A percentile compares a stretch with the other conserved stretches of the same genome.
These are phyloP conservation scores for Phlyctochytrium arcticum DNA, from an alignment of 192 early-diverging fungal genomes.

Conservation along the genomic window DNA sequence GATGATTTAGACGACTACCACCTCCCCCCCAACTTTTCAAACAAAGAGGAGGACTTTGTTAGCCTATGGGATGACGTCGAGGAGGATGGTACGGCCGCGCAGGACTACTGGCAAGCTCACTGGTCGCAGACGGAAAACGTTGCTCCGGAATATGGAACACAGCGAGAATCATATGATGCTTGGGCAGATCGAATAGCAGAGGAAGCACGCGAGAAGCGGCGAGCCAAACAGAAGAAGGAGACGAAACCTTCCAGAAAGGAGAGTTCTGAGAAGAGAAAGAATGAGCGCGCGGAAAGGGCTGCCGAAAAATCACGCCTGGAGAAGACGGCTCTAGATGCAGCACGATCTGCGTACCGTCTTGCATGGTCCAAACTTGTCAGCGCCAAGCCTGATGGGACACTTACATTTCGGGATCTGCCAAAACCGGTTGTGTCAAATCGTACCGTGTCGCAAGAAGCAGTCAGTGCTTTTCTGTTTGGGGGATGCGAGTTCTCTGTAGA, in stretches of 20 bases:
- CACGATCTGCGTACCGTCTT: background rate
- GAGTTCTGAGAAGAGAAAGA: too few species aligned
- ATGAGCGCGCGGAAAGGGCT: background rate
- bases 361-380: background rate
- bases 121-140: slow-evolving; percentile 1
- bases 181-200: slow-evolving; percentile 15
- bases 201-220: background rate
- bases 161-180: slow-evolving; percentile 3
- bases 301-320: slow-evolving; percentile 2
- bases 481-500: background rate
- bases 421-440: background rate
- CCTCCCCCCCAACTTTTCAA: background rate
- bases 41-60: background rate
- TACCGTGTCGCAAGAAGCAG: background rate
- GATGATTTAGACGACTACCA: background rate
- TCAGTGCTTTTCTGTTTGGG: slow-evolving; percentile 7
- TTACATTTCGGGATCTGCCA: background rate
- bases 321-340: background rate
- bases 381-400: background rate
- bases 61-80: slow-evolving; percentile 15
- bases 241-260: background rate
- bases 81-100: background rate
- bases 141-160: background rate
- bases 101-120: slow-evolving; percentile 12
- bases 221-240: background rate